phyloP scores from a whole-genome alignment of 148 eudicot genomes.

The Vaccinium corymbosum region DNA sequence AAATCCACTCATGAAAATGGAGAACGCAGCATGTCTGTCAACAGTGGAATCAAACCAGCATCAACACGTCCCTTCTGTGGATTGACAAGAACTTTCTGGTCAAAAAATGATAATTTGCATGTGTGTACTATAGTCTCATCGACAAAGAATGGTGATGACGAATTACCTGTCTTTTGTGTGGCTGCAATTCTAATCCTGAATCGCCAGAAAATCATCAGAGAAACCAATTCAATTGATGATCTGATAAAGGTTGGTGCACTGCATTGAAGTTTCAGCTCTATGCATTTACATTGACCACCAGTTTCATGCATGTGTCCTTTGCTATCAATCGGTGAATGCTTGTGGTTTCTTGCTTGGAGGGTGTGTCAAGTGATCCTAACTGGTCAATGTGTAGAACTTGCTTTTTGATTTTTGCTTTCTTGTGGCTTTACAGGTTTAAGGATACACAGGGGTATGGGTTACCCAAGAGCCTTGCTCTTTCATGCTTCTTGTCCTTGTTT shows the following conservation, averaged over 20 bases:
- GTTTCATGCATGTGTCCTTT: not conserved
- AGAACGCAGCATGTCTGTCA: constrained; percentile 46
- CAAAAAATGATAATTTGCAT: constrained; percentile 57
- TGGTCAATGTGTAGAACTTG: not conserved
- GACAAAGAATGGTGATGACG: constrained; percentile 67
- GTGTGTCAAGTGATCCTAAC: constrained; percentile 13
- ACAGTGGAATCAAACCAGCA: constrained; percentile 48
- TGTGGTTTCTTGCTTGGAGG: not conserved
- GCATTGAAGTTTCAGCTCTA: not conserved
- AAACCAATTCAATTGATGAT: constrained; percentile 89
- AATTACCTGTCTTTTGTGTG: constrained; percentile 85
- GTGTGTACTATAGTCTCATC: constrained; percentile 37
- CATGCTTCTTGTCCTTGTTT: not conserved
- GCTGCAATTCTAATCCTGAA: constrained; percentile 84
- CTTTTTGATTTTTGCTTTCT: not conserved
- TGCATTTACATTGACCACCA: not conserved
- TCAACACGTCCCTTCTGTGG: constrained; percentile 78
- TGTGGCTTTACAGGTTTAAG: not conserved
- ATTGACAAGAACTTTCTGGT: constrained; percentile 77
- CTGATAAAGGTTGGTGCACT: constrained; percentile 71
- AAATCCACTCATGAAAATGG: constrained; percentile 37
- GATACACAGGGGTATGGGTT: not conserved
- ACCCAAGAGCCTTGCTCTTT: not conserved
- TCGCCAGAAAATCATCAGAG: constrained; percentile 76
- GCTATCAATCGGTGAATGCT: not conserved